phyloP scores from a whole-genome alignment of 495 filamentous ascomycete species.

The Chlorociboria aeruginascens region DNA sequence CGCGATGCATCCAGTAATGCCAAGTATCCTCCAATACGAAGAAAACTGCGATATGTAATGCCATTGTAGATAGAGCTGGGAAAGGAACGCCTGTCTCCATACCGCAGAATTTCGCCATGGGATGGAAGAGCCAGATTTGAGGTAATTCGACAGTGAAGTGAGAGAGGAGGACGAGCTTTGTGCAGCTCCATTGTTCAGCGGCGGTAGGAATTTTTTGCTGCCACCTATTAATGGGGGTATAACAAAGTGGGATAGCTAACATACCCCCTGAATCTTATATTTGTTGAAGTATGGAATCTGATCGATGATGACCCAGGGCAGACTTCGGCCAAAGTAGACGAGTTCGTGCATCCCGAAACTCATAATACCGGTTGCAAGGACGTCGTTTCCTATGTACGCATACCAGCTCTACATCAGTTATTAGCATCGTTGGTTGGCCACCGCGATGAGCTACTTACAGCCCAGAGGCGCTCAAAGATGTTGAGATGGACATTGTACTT shows the following conservation, averaged over 20 bases:
- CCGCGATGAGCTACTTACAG: slow-evolving; percentile 40
- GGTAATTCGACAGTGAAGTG: slow-evolving; percentile 97
- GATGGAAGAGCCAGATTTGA: slow-evolving; percentile 99
- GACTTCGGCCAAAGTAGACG: slow-evolving; percentile 84
- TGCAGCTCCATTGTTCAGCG: slow-evolving; percentile 89
- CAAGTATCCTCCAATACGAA: slow-evolving; percentile 94
- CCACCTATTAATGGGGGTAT: no score
- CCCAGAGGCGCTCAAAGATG: slow-evolving; percentile 74
- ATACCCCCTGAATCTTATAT: slow-evolving; percentile 75
- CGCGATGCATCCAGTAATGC: slow-evolving; percentile 96
- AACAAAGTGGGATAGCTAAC: no score
- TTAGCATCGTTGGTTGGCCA: slow-evolving; percentile 13
- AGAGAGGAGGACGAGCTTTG: slow-evolving; percentile 75
- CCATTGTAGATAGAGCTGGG: slow-evolving; percentile 72
- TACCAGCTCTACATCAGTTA: slow-evolving; percentile 53
- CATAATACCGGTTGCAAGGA: slow-evolving; percentile 91
- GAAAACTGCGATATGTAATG: slow-evolving; percentile 84
- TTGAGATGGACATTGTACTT: slow-evolving; percentile 84
- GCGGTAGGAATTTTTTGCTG: slow-evolving; percentile 77
- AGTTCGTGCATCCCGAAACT: slow-evolving; percentile 90
- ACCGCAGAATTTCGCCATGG: slow-evolving; percentile 89
- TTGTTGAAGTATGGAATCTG: slow-evolving; percentile 72
- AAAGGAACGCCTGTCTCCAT: slow-evolving; percentile 85
- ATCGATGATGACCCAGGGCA: slow-evolving; percentile 94
- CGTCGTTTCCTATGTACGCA: slow-evolving; percentile 96